These are phyloP conservation scores for Mallotus repandus DNA, from an alignment of 441 rosid genomes.

Conservation along the genomic window DNA sequence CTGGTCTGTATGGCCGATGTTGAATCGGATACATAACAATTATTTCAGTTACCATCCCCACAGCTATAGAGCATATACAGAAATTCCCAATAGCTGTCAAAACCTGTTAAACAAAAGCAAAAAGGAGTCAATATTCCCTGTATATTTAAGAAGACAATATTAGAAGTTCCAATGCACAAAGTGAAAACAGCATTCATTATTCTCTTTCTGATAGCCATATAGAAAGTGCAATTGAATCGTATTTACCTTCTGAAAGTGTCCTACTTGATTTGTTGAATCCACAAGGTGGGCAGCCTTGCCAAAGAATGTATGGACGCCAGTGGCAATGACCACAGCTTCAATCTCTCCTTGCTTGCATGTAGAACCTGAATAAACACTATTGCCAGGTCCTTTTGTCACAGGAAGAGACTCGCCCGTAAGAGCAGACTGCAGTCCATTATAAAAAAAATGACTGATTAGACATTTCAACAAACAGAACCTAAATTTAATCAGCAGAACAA, in stretches of 20 bases:
- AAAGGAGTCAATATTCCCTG: not conserved
- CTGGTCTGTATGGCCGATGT: conserved; percentile 61
- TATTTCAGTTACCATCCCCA: conserved; percentile 69
- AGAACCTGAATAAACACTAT: conserved; percentile 75
- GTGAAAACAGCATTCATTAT: not conserved
- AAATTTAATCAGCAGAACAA: too few relatives aligned
- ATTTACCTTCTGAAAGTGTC: conserved; percentile 78
- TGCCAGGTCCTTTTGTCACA: conserved; percentile 57
- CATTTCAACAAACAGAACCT: not conserved
- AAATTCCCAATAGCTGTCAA: conserved; percentile 85
- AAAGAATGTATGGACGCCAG: conserved; percentile 86
- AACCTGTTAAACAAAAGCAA: conserved; percentile 35
- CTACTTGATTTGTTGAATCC: conserved; percentile 76
- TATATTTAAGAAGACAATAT: not conserved
- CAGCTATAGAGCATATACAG: conserved; percentile 75
- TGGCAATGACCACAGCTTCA: conserved; percentile 78
- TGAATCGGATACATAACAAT: conserved; percentile 72
- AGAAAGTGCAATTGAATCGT: not conserved
- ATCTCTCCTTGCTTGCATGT: conserved; percentile 91
- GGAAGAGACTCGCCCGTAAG: conserved; percentile 79
- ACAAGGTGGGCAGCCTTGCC: conserved; percentile 92
- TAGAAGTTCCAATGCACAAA: not conserved
- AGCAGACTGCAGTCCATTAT: conserved; percentile 42
- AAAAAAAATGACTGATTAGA: not conserved
- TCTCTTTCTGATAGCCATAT: not conserved